Evolutionary conservation across 2,329 filamentous ascomycete genomes (phyloP).

Genomic region (Aspergillus caelatus): DNA sequence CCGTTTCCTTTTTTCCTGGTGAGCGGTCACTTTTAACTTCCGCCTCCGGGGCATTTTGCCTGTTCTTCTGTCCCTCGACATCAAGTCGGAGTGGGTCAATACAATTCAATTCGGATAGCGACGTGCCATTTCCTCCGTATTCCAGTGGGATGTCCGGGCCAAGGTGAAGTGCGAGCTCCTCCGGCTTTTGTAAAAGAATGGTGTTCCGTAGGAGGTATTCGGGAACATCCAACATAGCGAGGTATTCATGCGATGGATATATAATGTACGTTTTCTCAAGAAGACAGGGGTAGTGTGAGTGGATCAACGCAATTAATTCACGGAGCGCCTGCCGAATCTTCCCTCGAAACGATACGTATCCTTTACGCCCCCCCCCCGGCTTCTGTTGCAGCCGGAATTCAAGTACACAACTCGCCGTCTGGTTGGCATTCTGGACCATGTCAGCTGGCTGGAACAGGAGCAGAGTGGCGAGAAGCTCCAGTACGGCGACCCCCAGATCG

Average conservation of each 20-base stretch:
- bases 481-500: background rate
- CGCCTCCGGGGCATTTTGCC: background rate
- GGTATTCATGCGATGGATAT: background rate
- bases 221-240: background rate
- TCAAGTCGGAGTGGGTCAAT: background rate
- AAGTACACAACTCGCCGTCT: background rate
- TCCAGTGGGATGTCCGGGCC: background rate
- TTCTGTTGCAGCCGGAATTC: background rate
- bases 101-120: background rate
- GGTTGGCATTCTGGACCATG: accelerated
- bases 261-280: background rate
- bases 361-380: background rate
- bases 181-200: background rate
- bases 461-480: background rate
- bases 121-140: background rate
- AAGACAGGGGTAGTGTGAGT: background rate
- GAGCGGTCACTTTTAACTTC: background rate
- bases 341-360: background rate
- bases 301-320: background rate
- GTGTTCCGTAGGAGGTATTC: background rate
- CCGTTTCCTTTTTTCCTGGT: background rate
- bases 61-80: background rate
- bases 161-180: background rate
- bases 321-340: accelerated
- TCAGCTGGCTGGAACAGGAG: background rate